phyloP scores from a whole-genome alignment of 495 filamentous ascomycete species.

The Hypomontagnella monticulosa region DNA sequence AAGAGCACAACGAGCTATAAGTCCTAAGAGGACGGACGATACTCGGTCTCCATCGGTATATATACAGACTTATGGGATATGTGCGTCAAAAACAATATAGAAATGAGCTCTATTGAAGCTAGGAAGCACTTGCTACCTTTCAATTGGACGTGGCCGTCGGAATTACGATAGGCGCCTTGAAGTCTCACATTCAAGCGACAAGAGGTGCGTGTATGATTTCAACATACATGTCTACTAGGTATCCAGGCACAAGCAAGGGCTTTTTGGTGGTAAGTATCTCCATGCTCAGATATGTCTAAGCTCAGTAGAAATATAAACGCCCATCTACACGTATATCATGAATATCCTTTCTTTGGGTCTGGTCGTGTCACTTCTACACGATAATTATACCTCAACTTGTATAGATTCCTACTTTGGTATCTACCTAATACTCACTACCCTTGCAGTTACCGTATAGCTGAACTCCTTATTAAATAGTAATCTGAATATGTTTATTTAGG shows the following conservation, averaged over 20 bases:
- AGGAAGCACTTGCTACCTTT: not conserved
- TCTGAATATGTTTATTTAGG: too few species aligned
- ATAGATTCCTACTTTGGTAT: not conserved
- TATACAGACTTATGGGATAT: not conserved
- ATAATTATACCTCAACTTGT: not conserved
- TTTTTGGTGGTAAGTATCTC: too few species aligned
- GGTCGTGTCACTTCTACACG: too few species aligned
- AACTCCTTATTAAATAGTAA: too few species aligned
- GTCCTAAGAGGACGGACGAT: not conserved
- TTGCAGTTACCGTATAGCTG: too few species aligned
- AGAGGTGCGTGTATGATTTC: not conserved
- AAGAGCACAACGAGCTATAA: constrained; percentile 65
- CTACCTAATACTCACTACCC: too few species aligned
- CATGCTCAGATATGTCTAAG: too few species aligned
- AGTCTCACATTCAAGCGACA: too few species aligned
- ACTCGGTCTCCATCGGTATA: not conserved
- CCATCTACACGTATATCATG: too few species aligned
- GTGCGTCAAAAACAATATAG: not conserved
- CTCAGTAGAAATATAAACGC: too few species aligned
- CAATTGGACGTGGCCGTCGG: not conserved
- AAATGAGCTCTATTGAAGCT: not conserved
- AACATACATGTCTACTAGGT: not conserved
- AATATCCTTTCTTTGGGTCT: too few species aligned
- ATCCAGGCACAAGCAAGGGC: not conserved
- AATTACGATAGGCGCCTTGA: too few species aligned